phyloP scores from a whole-genome alignment of 148 eudicot genomes.

The Rhododendron williamsianum region DNA sequence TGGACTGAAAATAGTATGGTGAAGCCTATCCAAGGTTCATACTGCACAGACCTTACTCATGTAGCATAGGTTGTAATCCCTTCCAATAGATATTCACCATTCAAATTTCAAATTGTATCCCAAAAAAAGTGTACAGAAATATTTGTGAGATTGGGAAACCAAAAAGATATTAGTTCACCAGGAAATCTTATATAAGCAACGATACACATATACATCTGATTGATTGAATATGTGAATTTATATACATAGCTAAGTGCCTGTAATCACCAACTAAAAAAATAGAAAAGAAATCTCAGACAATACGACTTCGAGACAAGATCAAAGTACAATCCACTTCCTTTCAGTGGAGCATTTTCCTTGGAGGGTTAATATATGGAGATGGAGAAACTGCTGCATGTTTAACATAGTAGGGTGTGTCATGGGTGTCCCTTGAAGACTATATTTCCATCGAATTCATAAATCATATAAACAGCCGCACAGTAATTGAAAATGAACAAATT shows the following conservation, averaged over 20 bases:
- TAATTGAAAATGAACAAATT: not conserved
- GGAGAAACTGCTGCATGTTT: not conserved
- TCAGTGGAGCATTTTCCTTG: not conserved
- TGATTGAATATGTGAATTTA: not conserved
- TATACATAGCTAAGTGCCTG: not conserved
- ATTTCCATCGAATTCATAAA: not conserved
- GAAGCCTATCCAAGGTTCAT: not conserved
- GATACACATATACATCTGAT: not conserved
- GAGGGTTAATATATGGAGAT: not conserved
- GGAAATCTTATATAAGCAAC: not conserved
- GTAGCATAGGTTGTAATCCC: not conserved
- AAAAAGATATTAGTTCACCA: not conserved
- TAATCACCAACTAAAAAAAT: not conserved
- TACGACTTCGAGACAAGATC: not conserved
- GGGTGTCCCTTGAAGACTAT: not conserved
- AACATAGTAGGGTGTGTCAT: not conserved
- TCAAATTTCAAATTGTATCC: not conserved
- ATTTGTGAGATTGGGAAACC: not conserved
- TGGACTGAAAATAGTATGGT: not conserved
- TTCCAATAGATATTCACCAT: not conserved
- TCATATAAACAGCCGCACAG: not conserved
- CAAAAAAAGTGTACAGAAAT: not conserved
- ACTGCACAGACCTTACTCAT: not conserved
- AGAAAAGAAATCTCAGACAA: not conserved
- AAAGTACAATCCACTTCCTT: not conserved